These are phyloP conservation scores for Gymnopus androsaceus DNA, from an alignment of 1,284 basidiomycete species.

Conservation along the genomic window DNA sequence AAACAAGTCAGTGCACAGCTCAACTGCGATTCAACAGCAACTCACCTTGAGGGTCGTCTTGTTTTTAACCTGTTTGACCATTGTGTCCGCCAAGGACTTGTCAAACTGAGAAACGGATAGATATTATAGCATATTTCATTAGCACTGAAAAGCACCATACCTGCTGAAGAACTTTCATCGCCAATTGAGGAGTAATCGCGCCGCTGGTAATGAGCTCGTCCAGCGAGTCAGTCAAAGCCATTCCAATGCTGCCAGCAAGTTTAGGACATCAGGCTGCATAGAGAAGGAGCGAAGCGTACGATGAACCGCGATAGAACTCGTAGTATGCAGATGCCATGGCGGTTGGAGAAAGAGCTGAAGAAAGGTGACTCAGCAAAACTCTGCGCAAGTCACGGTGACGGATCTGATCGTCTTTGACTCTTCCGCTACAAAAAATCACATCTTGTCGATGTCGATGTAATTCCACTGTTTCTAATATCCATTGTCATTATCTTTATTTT, in stretches of 20 bases:
- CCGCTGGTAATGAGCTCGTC: slow-evolving; percentile 98
- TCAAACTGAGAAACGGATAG: slow-evolving; percentile 69
- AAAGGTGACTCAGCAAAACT: neutral
- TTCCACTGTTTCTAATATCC: neutral
- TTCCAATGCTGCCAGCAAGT: slow-evolving; percentile 16
- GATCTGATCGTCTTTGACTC: too few species aligned
- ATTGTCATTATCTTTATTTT: neutral
- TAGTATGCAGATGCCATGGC: slow-evolving; percentile 58
- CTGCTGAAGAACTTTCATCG: slow-evolving; percentile 96
- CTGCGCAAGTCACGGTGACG: too few species aligned
- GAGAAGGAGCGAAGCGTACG: slow-evolving; percentile 51
- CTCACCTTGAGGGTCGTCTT: slow-evolving; percentile 89
- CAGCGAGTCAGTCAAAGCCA: slow-evolving; percentile 95
- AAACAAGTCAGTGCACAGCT: neutral
- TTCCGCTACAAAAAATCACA: too few species aligned
- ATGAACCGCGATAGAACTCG: slow-evolving; percentile 88
- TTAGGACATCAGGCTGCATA: neutral
- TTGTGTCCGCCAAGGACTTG: slow-evolving; percentile 88
- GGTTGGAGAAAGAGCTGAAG: neutral
- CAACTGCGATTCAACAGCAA: neutral
- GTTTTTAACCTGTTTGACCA: slow-evolving; percentile 88
- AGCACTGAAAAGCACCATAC: slow-evolving; percentile 41
- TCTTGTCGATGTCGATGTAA: slow-evolving; percentile 1
- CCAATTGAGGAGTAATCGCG: slow-evolving; percentile 95
- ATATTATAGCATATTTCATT: slow-evolving; percentile 9